Evolutionary conservation across 2,329 filamentous ascomycete genomes (phyloP).

Genomic region (Sporothrix mexicana): DNA sequence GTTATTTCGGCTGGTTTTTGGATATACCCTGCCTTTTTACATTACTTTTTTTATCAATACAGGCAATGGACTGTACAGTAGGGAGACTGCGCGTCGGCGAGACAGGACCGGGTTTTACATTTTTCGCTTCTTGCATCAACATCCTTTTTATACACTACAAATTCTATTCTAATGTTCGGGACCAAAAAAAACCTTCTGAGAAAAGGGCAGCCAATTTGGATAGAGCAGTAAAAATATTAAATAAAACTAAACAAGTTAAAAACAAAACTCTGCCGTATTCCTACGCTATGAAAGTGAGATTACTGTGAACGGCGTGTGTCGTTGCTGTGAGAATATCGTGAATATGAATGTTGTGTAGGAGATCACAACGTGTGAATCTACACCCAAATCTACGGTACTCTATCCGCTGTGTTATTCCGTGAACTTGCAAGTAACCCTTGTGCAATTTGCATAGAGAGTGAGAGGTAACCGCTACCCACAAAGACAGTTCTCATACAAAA

Average conservation of each 20-base stretch:
- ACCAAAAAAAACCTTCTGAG: constrained; percentile 17
- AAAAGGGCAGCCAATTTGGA: background rate
- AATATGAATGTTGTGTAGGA: no score
- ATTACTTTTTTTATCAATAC: background rate
- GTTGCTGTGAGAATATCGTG: no score
- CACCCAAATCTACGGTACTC: background rate
- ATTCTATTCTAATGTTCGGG: constrained; percentile 21
- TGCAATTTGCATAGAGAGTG: background rate
- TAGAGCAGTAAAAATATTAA: background rate
- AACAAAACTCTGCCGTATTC: background rate
- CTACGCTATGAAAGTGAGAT: no score
- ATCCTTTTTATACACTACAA: background rate
- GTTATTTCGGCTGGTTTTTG: constrained; percentile 16
- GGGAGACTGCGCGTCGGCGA: background rate
- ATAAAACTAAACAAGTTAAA: background rate
- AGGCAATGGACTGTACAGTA: constrained; percentile 4
- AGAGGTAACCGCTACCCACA: no score
- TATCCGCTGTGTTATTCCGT: background rate
- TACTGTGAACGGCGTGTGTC: no score
- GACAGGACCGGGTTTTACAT: background rate
- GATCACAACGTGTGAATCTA: no score
- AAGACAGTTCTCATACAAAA: background rate
- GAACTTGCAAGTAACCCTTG: background rate
- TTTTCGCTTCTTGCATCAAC: constrained; percentile 12
- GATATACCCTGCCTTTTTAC: constrained; percentile 29